Percentiles rank a stretch among this genome's conserved stretches.
Conservation (phyloP, 768 basidiomycete genomes). For the Cystobasidium onofrii region DNA sequence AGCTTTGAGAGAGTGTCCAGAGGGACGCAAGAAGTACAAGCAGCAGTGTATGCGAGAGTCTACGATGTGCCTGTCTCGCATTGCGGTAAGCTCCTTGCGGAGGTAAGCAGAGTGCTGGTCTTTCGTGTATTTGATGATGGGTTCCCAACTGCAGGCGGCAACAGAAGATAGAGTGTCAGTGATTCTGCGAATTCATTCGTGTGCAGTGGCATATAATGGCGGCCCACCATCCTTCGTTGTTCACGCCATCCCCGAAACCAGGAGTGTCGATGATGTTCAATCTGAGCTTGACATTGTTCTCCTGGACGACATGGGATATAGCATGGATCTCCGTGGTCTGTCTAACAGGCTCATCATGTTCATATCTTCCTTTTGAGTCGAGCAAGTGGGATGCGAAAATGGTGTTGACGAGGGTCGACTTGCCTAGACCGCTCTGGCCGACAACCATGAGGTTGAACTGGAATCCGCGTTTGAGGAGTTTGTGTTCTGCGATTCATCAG, state of each 20-base stretch:
- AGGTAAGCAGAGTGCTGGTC: constrained; percentile 98
- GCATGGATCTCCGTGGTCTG: constrained; percentile 97
- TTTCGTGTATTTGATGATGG: constrained; percentile 97
- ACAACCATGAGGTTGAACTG: constrained; percentile 95
- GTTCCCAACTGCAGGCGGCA: constrained; percentile 71
- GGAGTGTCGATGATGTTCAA: constrained; percentile 98
- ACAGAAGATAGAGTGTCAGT: neutral
- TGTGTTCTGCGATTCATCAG: too few relatives aligned
- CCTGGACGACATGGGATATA: constrained; percentile 88
- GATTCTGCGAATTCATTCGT: too few relatives aligned
- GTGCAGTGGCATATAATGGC: too few relatives aligned
- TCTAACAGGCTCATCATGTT: constrained; percentile 76
- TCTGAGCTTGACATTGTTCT: constrained; percentile 88
- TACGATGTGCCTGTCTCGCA: constrained; percentile 95
- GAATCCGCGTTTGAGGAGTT: constrained; percentile 96
- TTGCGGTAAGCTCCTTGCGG: constrained; percentile 95
- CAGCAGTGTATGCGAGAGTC: constrained; percentile 98
- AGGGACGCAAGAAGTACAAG: constrained; percentile 96
- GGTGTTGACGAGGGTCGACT: constrained; percentile 97
- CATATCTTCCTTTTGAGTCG: constrained; percentile 89
- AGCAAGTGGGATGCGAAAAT: constrained; percentile 98
- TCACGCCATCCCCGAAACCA: constrained; percentile 95
- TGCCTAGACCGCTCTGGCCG: constrained; percentile 94
- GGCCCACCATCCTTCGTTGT: constrained; percentile 91
- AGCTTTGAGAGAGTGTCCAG: constrained; percentile 90